Base-by-base conservation (phyloP, 192 early-diverging fungal genomes). In the Coemansia erecta region DNA sequence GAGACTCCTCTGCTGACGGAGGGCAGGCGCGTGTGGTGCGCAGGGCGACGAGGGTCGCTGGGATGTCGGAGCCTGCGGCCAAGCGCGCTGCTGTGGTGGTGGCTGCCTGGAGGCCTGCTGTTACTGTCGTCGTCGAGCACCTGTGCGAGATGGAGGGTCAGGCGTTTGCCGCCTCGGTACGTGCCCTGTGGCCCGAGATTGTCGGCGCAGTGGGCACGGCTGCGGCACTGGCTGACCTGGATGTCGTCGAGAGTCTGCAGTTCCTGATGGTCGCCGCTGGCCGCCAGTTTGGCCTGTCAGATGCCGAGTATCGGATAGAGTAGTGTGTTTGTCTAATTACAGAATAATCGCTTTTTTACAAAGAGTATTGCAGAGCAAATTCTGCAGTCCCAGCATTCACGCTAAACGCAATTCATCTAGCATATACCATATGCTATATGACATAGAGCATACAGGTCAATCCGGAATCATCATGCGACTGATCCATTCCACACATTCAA, bases 131-230 rank as follows among this genome's bases (percentile, higher is more conserved):
- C 0, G 26, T 77, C 8, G 21, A 35, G 1, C 62, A 72, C 21
- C 18, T 77, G 2, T 17, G 53, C 28, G 24, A 59, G 51, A 40
- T 70, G 23, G 43, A 52, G 0, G 57, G 40, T 6, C 45, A 50
- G 8, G 40, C 35, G 6, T 37, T 37, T 37, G 35, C 35, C 10
- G 35, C 35, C 35, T 37, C 35, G 35, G 35, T 37, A 11, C 35
- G 35, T 11, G 35, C 35, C 35, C 33, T 68, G 13, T 77, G 68
- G 62, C 65, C 55, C 0, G 65, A 64, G 14, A 22, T 77, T 18
- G 58, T 77, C 8, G 65, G 68, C 13, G 46, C 48, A 13, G 15
- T 77, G 0, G 75, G 75, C n/a, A 61, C 64, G n/a, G 75, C 75
- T 12, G 65, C 66, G 3, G 55, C 49, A 26, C 65, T 61, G 9